phyloP scores from a whole-genome alignment of 2,329 filamentous ascomycete genomes.

The Pseudogymnoascus sp. region DNA sequence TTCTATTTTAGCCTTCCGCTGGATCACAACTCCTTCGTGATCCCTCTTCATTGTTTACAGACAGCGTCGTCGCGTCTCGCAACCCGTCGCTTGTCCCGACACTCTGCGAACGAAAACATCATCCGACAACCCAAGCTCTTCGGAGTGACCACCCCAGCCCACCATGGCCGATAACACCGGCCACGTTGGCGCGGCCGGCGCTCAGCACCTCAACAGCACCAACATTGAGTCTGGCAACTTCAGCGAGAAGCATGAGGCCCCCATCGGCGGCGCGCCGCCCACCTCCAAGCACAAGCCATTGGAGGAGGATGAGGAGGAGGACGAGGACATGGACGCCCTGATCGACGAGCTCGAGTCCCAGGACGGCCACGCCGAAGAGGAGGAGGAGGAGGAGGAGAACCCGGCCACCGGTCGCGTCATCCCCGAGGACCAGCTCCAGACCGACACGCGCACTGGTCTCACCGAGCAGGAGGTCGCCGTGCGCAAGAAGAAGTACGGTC shows the following conservation, averaged over 20 bases:
- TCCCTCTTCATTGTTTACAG: background rate
- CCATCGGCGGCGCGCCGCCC: constrained; percentile 24
- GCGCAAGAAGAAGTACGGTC: constrained; percentile 63
- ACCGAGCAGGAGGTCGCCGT: constrained; percentile 59
- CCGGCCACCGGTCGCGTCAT: constrained; percentile 51
- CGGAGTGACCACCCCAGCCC: background rate
- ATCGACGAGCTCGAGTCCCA: constrained; percentile 82
- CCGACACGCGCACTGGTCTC: constrained; percentile 64
- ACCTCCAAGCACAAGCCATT: constrained; percentile 16
- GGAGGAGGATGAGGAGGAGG: constrained; percentile 56
- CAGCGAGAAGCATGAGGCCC: constrained; percentile 49
- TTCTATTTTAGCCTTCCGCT: background rate
- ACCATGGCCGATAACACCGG: constrained; percentile 10
- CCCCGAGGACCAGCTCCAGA: constrained; percentile 69
- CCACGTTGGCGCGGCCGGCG: constrained; percentile 12
- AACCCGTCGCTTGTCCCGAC: background rate
- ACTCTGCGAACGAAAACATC: background rate
- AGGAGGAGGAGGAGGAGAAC: constrained; percentile 48
- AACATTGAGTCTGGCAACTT: constrained; percentile 54
- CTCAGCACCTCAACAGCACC: constrained; percentile 45
- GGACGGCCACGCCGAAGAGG: constrained; percentile 60
- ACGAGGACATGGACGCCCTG: constrained; percentile 77
- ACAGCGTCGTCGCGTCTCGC: background rate
- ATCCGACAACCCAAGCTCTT: background rate
- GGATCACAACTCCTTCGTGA: background rate